phyloP scores from a whole-genome alignment of 345 rosid species.

The Noccaea bulbosa region DNA sequence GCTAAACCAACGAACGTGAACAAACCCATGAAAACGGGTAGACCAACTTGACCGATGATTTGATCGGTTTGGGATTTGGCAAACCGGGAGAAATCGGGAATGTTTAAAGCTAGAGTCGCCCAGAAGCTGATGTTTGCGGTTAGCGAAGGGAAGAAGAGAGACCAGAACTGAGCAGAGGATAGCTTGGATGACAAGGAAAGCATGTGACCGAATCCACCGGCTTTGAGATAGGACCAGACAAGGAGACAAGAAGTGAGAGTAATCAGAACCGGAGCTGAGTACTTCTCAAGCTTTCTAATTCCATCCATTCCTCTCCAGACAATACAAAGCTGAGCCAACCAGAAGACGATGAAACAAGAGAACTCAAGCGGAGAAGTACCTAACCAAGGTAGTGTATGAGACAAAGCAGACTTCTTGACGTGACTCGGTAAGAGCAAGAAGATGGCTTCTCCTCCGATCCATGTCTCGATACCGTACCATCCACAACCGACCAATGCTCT shows the following conservation, averaged over 20 bases:
- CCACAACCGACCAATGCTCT: slow-evolving; percentile 94
- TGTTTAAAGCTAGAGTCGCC: slow-evolving; percentile 90
- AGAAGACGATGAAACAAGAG: slow-evolving; percentile 75
- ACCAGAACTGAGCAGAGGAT: slow-evolving; percentile 72
- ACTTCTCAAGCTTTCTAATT: slow-evolving; percentile 81
- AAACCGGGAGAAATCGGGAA: slow-evolving; percentile 87
- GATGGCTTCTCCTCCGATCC: slow-evolving; percentile 98
- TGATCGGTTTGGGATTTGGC: slow-evolving; percentile 80
- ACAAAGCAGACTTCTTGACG: slow-evolving; percentile 52
- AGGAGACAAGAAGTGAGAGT: slow-evolving; percentile 69
- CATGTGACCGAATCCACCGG: slow-evolving; percentile 82
- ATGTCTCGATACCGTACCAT: slow-evolving; percentile 97
- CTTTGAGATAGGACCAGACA: slow-evolving; percentile 76
- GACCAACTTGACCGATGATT: slow-evolving; percentile 77
- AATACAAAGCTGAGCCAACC: slow-evolving; percentile 73
- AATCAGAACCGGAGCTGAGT: slow-evolving; percentile 76
- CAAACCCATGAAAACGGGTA: slow-evolving; percentile 87
- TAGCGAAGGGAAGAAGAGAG: slow-evolving; percentile 82
- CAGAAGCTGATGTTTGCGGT: slow-evolving; percentile 96
- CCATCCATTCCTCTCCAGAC: slow-evolving; percentile 87
- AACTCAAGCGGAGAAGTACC: slow-evolving; percentile 91
- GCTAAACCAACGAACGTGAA: slow-evolving; percentile 92
- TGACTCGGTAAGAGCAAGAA: slow-evolving; percentile 71
- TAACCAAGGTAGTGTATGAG: slow-evolving; percentile 65
- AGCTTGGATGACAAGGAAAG: slow-evolving; percentile 68